Conservation (phyloP, 306 rosid genomes). For the Pyrus pyrifolia region DNA sequence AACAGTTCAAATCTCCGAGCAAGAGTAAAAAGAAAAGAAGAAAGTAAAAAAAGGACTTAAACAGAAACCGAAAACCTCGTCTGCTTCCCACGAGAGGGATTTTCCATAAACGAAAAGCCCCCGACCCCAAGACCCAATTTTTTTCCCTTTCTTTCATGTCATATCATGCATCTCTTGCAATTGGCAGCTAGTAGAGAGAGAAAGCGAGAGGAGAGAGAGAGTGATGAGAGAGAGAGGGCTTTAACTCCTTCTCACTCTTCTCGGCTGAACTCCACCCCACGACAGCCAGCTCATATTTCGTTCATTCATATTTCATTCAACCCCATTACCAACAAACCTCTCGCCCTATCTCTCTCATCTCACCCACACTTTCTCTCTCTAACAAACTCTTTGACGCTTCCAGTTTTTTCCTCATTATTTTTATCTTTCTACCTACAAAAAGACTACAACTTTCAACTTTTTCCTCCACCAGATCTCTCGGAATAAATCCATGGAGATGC, state of each 20-base stretch:
- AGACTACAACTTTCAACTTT: slow-evolving; percentile 26
- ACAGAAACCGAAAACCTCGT: slow-evolving; percentile 38
- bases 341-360: slow-evolving; percentile 4
- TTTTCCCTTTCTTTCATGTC: slow-evolving; percentile 21
- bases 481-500: slow-evolving; percentile 39
- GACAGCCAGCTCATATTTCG: slow-evolving; percentile 73
- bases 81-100: slow-evolving; percentile 43
- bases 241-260: neutral
- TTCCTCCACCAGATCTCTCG: slow-evolving; percentile 71
- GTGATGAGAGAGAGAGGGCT: neutral
- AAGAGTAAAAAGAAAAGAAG: neutral
- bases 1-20: neutral
- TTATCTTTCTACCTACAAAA: slow-evolving; percentile 17
- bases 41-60: neutral
- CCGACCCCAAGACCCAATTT: slow-evolving; percentile 29
- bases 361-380: slow-evolving; percentile 7
- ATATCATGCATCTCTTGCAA: slow-evolving; percentile 70
- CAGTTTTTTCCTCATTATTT: neutral
- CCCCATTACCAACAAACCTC: slow-evolving; percentile 46
- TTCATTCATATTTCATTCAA: slow-evolving; percentile 27
- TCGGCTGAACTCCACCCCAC: slow-evolving; percentile 28
- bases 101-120: slow-evolving; percentile 31
- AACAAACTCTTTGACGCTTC: slow-evolving; percentile 7
- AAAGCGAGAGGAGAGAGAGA: neutral
- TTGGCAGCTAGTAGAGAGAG: neutral